These are phyloP conservation scores for Cyclotella atomus DNA, from an alignment of 108 stramenopile genomes.

Conservation along the genomic window DNA sequence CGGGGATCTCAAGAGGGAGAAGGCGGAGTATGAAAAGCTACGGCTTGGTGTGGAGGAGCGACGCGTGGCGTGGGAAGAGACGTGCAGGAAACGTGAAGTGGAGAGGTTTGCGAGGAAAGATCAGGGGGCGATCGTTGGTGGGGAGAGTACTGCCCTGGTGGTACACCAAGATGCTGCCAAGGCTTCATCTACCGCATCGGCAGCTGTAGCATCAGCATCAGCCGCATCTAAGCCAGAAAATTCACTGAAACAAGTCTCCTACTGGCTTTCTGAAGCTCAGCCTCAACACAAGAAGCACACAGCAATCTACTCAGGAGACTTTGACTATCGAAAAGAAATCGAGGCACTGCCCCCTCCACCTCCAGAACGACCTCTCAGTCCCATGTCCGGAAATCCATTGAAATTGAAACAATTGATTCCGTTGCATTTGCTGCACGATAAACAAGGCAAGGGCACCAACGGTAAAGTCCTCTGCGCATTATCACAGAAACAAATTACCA, in stretches of 20 bases:
- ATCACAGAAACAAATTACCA: conserved; percentile 80
- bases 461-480: conserved; percentile 70
- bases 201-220: background rate
- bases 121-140: conserved; percentile 38
- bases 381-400: conserved; percentile 80
- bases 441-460: background rate
- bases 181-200: conserved; percentile 26
- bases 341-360: conserved; percentile 40
- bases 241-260: conserved; percentile 62
- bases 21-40: conserved; percentile 46
- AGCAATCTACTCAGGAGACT: conserved; percentile 10
- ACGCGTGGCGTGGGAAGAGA: conserved; percentile 29
- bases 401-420: conserved; percentile 78
- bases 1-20: conserved; percentile 57
- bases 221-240: conserved; percentile 36
- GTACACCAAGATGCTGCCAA: conserved; percentile 4
- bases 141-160: conserved; percentile 6
- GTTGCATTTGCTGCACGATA: conserved; percentile 33
- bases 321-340: conserved; percentile 35
- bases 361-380: conserved; percentile 84
- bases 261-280: conserved; percentile 85
- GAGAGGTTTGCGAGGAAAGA: conserved; percentile 41
- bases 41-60: conserved; percentile 24
- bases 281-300: conserved; percentile 45
- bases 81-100: conserved; percentile 31